Evolutionary conservation across 148 eudicot species (phyloP).

Genomic region (Chenopodium quinoa): DNA sequence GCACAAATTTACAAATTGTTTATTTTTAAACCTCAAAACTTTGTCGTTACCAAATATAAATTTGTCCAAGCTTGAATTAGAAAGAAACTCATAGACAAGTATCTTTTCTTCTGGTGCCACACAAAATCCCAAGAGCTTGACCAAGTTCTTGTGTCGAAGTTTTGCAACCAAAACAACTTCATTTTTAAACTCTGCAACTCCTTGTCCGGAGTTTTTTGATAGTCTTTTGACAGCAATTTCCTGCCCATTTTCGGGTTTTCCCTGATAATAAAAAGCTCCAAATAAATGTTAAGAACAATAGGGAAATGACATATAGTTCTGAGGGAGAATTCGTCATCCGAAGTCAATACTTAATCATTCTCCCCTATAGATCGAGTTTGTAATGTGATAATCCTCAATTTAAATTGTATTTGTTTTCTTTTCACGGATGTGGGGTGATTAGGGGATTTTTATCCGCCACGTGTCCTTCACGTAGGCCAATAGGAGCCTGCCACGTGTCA

Average conservation of each 20-base stretch:
- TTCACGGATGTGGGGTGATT: too few relatives aligned
- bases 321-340: too few relatives aligned
- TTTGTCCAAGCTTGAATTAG: constrained; percentile 40
- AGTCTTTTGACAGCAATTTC: constrained; percentile 44
- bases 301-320: too few relatives aligned
- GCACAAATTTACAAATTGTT: background rate
- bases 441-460: too few relatives aligned
- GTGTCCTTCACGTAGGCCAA: too few relatives aligned
- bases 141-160: constrained; percentile 42
- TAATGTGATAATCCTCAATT: too few relatives aligned
- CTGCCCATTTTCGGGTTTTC: constrained; percentile 27
- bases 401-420: too few relatives aligned
- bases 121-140: constrained; percentile 40
- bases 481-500: too few relatives aligned
- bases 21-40: background rate
- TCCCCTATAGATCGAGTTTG: too few relatives aligned
- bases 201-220: constrained; percentile 36
- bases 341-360: too few relatives aligned
- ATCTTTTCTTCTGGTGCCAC: constrained; percentile 26
- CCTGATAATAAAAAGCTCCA: constrained; percentile 8
- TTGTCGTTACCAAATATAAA: constrained; percentile 28
- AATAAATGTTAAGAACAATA: too few relatives aligned
- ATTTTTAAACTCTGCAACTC: constrained; percentile 33
- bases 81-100: constrained; percentile 40
- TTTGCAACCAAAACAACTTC: constrained; percentile 39